Percentiles rank a stretch among this genome's conserved stretches.
Evolutionary conservation across 768 basidiomycete genomes (phyloP).

Genomic region (Lactarius tabidus): DNA sequence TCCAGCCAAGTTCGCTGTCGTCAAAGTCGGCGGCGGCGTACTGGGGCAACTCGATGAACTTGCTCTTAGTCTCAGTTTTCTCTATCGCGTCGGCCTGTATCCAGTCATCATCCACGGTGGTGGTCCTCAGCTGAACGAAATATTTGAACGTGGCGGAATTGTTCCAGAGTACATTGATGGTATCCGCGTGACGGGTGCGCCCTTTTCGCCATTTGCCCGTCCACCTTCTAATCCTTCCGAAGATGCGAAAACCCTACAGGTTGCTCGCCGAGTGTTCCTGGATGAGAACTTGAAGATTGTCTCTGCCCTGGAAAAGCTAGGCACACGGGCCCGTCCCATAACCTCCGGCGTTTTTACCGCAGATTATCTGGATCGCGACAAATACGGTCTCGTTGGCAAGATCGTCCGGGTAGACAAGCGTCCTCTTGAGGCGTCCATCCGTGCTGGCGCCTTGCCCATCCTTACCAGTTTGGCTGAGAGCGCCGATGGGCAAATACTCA

Average conservation of each 20-base stretch:
- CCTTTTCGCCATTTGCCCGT: not conserved
- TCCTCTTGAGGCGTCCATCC: constrained; percentile 93
- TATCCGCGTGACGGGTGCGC: constrained; percentile 88
- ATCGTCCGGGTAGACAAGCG: constrained; percentile 94
- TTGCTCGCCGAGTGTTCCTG: constrained; percentile 94
- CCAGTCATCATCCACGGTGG: constrained; percentile 96
- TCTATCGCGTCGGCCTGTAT: constrained; percentile 96
- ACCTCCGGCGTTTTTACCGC: constrained; percentile 98
- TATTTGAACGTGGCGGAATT: constrained; percentile 89
- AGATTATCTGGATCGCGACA: constrained; percentile 90
- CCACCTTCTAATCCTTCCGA: constrained; percentile 2
- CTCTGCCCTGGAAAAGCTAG: constrained; percentile 85
- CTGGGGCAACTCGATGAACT: constrained; percentile 90
- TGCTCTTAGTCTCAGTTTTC: constrained; percentile 91
- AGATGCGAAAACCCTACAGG: constrained; percentile 92
- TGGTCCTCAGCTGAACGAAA: constrained; percentile 91
- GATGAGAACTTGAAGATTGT: constrained; percentile 97
- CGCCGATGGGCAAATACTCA: constrained; percentile 94
- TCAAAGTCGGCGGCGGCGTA: constrained; percentile 97
- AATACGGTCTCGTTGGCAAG: constrained; percentile 94
- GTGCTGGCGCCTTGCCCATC: constrained; percentile 94
- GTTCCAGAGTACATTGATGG: constrained; percentile 97
- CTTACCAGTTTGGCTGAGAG: constrained; percentile 93
- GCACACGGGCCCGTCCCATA: constrained; percentile 95
- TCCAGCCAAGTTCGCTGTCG: constrained; percentile 93